Evolutionary conservation across 331 rosid species (phyloP).

Genomic region (Stylosanthes scabra): DNA sequence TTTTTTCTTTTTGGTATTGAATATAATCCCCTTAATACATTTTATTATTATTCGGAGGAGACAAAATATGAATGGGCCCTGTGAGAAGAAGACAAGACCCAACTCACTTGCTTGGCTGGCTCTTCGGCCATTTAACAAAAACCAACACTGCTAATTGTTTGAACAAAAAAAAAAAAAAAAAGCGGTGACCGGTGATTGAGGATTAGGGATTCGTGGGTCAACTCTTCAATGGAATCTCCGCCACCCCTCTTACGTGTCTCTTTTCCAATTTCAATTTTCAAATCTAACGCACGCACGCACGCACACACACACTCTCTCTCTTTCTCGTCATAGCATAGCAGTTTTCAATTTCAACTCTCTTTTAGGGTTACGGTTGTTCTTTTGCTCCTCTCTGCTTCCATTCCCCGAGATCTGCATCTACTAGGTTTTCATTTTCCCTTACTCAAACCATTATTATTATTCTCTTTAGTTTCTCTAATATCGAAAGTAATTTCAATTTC

Average conservation of each 20-base stretch:
- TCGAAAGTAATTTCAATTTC: not conserved
- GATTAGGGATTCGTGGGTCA: not conserved
- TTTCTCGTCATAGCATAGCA: not conserved
- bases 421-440: constrained; percentile 21
- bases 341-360: not conserved
- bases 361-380: constrained; percentile 20
- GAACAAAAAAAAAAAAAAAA: too few species aligned
- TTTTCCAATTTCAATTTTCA: not conserved
- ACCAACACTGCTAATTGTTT: not conserved
- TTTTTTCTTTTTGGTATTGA: too few species aligned
- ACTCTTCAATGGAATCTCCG: constrained; percentile 3
- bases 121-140: not conserved
- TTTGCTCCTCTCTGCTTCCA: constrained; percentile 21
- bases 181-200: too few species aligned
- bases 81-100: not conserved
- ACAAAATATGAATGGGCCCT: not conserved
- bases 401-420: constrained; percentile 25
- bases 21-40: too few species aligned
- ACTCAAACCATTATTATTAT: not conserved
- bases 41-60: too few species aligned
- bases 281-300: not conserved
- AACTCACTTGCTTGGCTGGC: not conserved
- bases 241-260: not conserved
- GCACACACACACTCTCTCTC: too few species aligned
- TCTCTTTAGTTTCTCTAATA: too few species aligned